A percentile compares a stretch with the other conserved stretches of the same genome.
Conservation (phyloP, 2,329 filamentous ascomycete species). For the Fusarium sp. region DNA sequence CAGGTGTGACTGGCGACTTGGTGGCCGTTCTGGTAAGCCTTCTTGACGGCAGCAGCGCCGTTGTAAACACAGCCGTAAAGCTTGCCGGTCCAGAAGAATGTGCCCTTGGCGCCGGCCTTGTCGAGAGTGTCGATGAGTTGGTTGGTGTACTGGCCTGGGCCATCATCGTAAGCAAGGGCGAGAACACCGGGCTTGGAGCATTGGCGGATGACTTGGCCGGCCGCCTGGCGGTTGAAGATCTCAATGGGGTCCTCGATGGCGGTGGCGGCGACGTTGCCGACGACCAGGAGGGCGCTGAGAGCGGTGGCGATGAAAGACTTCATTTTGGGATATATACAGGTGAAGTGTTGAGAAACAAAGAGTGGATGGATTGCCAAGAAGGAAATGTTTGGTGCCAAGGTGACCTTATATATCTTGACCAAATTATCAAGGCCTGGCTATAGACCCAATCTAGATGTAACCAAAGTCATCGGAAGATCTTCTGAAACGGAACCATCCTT, state of each 20-base stretch:
- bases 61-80: constrained; percentile 64
- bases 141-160: constrained; percentile 61
- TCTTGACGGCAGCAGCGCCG: constrained; percentile 63
- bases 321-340: constrained; percentile 19
- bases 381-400: background rate
- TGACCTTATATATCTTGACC: constrained; percentile 10
- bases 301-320: constrained; percentile 17
- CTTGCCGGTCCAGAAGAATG: constrained; percentile 65
- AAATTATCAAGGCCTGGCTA: background rate
- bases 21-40: constrained; percentile 62
- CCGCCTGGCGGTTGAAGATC: constrained; percentile 52
- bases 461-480: background rate
- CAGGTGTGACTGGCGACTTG: constrained; percentile 66
- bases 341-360: background rate
- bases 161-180: constrained; percentile 66
- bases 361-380: background rate
- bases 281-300: constrained; percentile 34
- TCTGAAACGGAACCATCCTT: background rate
- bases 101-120: constrained; percentile 60
- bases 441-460: background rate
- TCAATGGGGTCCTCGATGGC: constrained; percentile 52
- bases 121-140: constrained; percentile 63
- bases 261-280: constrained; percentile 44
- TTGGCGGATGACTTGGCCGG: constrained; percentile 58
- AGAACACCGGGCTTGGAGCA: constrained; percentile 58